phyloP scores from a whole-genome alignment of 495 filamentous ascomycete species.

The Xylaria sp. region DNA sequence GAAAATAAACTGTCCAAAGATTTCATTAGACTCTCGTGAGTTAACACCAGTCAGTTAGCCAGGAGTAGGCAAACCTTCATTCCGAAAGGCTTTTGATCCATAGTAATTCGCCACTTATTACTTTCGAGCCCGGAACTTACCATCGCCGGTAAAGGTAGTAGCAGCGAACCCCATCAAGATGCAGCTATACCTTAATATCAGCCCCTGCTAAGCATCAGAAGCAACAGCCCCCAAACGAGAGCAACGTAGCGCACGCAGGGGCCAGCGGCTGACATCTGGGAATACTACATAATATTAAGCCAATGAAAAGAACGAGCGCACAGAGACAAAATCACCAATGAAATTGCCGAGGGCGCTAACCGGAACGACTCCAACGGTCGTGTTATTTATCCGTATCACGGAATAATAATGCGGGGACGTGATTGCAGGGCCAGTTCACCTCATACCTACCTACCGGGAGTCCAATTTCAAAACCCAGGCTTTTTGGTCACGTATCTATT shows the following conservation, averaged over 20 bases:
- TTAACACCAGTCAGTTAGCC: neutral
- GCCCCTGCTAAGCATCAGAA: neutral
- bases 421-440: slow-evolving; percentile 24
- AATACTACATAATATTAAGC: slow-evolving; percentile 18
- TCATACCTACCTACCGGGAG: slow-evolving; percentile 12
- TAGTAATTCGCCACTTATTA: slow-evolving; percentile 18
- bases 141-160: no score
- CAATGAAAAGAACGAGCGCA: neutral
- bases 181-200: neutral
- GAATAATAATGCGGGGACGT: slow-evolving; percentile 2
- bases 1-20: neutral
- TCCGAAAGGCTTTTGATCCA: slow-evolving; percentile 14
- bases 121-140: neutral
- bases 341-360: slow-evolving; percentile 7
- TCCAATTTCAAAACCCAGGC: neutral
- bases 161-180: neutral
- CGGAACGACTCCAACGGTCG: slow-evolving; percentile 14
- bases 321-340: neutral
- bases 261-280: slow-evolving; percentile 11
- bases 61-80: neutral
- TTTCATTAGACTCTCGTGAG: neutral
- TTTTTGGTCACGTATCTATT: neutral
- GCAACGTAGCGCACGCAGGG: slow-evolving; percentile 15
- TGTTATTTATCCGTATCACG: slow-evolving; percentile 12
- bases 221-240: neutral